These are phyloP conservation scores for Kwoniella sp. DNA, from an alignment of 768 basidiomycete genomes.

Conservation along the genomic window DNA sequence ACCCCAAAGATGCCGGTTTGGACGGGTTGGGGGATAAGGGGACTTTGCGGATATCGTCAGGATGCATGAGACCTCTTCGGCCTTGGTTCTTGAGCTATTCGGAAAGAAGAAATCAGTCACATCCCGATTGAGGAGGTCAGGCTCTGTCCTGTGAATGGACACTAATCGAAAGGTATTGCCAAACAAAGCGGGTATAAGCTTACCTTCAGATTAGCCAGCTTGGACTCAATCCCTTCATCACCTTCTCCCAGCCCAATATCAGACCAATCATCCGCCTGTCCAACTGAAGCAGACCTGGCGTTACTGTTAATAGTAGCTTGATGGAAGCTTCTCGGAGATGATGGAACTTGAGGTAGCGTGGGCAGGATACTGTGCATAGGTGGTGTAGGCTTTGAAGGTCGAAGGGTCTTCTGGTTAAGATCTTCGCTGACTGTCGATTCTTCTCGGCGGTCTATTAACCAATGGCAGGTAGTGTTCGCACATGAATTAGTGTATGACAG, in stretches of 20 bases:
- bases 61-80: slow-evolving; percentile 44
- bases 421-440: slow-evolving; percentile 56
- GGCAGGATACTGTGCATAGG: neutral
- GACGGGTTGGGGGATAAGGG: slow-evolving; percentile 7
- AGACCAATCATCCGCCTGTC: slow-evolving; percentile 78
- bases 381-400: slow-evolving; percentile 39
- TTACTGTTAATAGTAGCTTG: neutral
- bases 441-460: slow-evolving; percentile 62
- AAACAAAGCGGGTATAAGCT: slow-evolving; percentile 32
- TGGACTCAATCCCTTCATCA: slow-evolving; percentile 68
- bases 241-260: slow-evolving; percentile 82
- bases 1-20: neutral
- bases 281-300: slow-evolving; percentile 9
- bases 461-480: too few relatives aligned
- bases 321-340: neutral
- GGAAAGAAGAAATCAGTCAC: neutral
- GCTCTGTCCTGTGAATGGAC: too few relatives aligned
- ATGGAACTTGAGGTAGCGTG: neutral
- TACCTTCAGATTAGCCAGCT: slow-evolving; percentile 83
- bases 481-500: too few relatives aligned
- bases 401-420: slow-evolving; percentile 50
- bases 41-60: slow-evolving; percentile 42
- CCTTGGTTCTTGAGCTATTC: slow-evolving; percentile 33
- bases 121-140: too few relatives aligned
- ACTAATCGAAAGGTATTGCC: too few relatives aligned